Evolutionary conservation across 768 basidiomycete species (phyloP).

Genomic region (Leccinum uliginosum): DNA sequence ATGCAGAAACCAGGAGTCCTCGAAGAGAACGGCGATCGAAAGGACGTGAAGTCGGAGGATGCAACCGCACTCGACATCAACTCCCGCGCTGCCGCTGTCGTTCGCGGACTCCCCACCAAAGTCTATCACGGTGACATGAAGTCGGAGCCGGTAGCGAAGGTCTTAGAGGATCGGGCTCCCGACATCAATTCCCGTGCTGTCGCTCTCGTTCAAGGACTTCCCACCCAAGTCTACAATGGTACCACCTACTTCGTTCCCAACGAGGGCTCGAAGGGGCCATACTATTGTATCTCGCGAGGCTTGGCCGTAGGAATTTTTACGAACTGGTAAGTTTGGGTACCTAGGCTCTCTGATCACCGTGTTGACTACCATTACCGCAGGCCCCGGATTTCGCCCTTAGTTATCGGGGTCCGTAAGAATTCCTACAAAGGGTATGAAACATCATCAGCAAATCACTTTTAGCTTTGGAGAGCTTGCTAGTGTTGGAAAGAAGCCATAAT

Average conservation of each 20-base stretch:
- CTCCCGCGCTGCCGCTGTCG: no score
- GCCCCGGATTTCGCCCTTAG: background rate
- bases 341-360: no score
- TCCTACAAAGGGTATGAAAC: background rate
- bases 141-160: background rate
- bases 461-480: background rate
- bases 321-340: background rate
- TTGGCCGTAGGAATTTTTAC: background rate
- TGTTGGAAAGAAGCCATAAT: background rate
- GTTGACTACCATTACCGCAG: background rate
- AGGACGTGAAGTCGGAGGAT: no score
- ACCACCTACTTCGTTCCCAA: background rate
- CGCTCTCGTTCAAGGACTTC: background rate
- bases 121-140: background rate
- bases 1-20: background rate
- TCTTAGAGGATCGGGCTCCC: background rate
- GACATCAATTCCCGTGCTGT: background rate
- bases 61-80: no score
- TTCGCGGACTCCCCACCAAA: no score
- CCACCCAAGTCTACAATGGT: background rate
- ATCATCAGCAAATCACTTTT: background rate
- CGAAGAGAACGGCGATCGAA: background rate
- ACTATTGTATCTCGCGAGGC: background rate
- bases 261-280: background rate
- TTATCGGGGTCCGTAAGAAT: background rate